Conservation (phyloP, 1,139 yeast species). For the Pneumocystis wakefieldiae region DNA sequence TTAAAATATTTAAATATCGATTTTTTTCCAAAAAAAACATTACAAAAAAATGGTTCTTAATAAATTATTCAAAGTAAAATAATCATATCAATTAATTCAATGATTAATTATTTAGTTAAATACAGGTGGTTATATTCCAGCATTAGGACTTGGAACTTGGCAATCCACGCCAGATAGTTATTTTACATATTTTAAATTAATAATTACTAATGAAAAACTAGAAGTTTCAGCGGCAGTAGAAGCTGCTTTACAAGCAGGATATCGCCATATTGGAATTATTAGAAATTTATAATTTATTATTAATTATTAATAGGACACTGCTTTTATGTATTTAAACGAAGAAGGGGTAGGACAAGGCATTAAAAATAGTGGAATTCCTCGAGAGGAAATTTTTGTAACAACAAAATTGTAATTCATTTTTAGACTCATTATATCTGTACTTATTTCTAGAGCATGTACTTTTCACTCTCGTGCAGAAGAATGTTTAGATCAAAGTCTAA, state of each 20-base stretch:
- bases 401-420: slow-evolving; percentile 39
- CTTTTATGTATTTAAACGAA: slow-evolving; percentile 16
- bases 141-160: slow-evolving; percentile 72
- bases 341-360: slow-evolving; percentile 37
- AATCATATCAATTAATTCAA: neutral
- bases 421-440: neutral
- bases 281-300: neutral
- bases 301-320: slow-evolving; percentile 4
- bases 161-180: slow-evolving; percentile 34
- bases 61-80: neutral
- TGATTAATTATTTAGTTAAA: slow-evolving; percentile 25
- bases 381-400: slow-evolving; percentile 60
- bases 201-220: neutral
- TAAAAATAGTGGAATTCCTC: slow-evolving; percentile 52
- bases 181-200: neutral
- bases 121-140: slow-evolving; percentile 53
- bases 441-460: slow-evolving; percentile 35
- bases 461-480: slow-evolving; percentile 45
- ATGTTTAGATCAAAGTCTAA: slow-evolving; percentile 48
- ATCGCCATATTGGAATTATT: slow-evolving; percentile 42
- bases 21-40: too few species aligned
- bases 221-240: slow-evolving; percentile 47
- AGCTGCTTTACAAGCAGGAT: slow-evolving; percentile 51
- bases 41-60: neutral
- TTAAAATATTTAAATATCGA: neutral